A percentile compares a stretch with the other conserved stretches of the same genome.
Conservation (phyloP, 2,329 filamentous ascomycete genomes). For the Acrodontium crateriforme region DNA sequence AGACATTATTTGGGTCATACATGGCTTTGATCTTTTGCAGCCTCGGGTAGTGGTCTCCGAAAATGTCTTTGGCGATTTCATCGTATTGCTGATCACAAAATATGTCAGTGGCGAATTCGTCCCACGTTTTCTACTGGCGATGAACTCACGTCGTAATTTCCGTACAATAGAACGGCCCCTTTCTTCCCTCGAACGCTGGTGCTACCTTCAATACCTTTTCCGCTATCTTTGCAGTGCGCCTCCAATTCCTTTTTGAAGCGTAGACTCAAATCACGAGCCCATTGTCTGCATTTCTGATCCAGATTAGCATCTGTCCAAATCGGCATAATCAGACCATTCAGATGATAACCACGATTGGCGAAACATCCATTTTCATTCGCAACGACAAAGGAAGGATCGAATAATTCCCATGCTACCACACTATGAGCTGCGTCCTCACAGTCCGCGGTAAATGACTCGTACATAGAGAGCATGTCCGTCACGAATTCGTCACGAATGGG, state of each 20-base stretch:
- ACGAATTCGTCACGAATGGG: constrained; percentile 13
- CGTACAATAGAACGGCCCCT: constrained; percentile 16
- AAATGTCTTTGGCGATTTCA: constrained; percentile 25
- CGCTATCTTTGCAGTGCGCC: constrained; percentile 8
- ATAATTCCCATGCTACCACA: constrained; percentile 15
- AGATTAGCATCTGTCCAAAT: constrained; percentile 17
- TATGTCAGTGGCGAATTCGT: not conserved
- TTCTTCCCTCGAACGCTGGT: constrained; percentile 13
- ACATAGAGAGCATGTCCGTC: constrained; percentile 8
- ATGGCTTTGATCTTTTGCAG: constrained; percentile 31
- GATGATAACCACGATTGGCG: constrained; percentile 15
- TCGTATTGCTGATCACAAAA: constrained; percentile 14
- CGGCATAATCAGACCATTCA: constrained; percentile 17
- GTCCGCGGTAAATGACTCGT: constrained; percentile 9
- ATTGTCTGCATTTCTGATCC: constrained; percentile 14
- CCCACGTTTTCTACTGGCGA: not conserved
- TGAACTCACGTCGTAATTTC: constrained; percentile 16
- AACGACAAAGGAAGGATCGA: constrained; percentile 12
- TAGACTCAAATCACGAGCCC: constrained; percentile 14
- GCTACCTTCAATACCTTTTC: constrained; percentile 13
- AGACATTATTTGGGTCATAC: constrained; percentile 35
- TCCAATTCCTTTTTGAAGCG: constrained; percentile 15
- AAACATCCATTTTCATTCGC: constrained; percentile 12
- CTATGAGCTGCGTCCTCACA: constrained; percentile 9
- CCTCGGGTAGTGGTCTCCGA: constrained; percentile 30